Percentiles rank a stretch among this genome's conserved stretches.
phyloP scores from a whole-genome alignment of 2,329 filamentous ascomycete genomes.

The Uncinocarpus reesii region DNA sequence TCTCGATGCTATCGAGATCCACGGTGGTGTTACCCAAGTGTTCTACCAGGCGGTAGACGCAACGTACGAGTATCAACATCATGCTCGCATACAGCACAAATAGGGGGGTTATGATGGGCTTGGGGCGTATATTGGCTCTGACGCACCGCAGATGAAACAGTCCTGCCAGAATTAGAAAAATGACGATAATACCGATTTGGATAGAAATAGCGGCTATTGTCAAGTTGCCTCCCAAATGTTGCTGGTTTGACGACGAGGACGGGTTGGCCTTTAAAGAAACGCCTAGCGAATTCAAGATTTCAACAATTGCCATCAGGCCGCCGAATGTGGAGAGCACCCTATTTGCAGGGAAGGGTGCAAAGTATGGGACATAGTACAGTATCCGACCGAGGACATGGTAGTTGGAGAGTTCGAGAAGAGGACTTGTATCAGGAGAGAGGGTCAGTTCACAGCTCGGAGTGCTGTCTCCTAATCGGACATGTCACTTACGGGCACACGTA shows the following conservation, averaged over 20 bases:
- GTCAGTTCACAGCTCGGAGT: neutral
- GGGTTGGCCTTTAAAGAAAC: slow-evolving; percentile 41
- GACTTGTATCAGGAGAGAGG: slow-evolving; percentile 31
- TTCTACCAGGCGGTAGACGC: slow-evolving; percentile 47
- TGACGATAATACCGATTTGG: slow-evolving; percentile 18
- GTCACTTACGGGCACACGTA: slow-evolving; percentile 29
- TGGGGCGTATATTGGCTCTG: slow-evolving; percentile 15
- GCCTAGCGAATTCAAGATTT: slow-evolving; percentile 42
- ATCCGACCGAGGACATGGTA: slow-evolving; percentile 52
- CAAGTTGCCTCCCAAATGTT: slow-evolving; percentile 38
- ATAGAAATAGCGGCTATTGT: slow-evolving; percentile 40
- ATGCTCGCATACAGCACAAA: slow-evolving; percentile 44
- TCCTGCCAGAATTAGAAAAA: slow-evolving; percentile 16
- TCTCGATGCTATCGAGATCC: slow-evolving; percentile 8
- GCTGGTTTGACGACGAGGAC: slow-evolving; percentile 21
- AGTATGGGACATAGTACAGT: slow-evolving; percentile 52
- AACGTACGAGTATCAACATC: slow-evolving; percentile 41
- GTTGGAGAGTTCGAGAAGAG: slow-evolving; percentile 51
- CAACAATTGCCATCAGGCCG: slow-evolving; percentile 40
- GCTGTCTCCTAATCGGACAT: neutral
- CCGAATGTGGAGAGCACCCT: slow-evolving; percentile 37
- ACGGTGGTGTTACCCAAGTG: slow-evolving; percentile 35
- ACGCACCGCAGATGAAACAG: slow-evolving; percentile 18
- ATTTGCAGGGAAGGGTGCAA: slow-evolving; percentile 38
- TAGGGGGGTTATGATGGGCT: slow-evolving; percentile 32